Conservation (phyloP, 768 basidiomycete species). For the Lactarius hatsudake region DNA sequence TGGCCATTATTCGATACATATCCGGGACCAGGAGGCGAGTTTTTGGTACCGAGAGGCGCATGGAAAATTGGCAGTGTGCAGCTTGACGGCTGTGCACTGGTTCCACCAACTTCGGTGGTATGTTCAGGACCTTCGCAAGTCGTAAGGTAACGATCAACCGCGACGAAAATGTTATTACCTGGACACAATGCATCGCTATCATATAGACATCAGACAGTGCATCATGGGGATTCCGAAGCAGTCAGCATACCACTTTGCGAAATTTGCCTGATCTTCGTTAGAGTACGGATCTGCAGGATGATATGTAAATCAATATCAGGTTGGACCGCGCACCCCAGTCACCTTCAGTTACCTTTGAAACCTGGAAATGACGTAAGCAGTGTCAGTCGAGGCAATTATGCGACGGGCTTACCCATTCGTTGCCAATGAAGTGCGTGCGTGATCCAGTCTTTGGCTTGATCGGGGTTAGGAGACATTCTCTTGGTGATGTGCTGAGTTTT, state of each 20-base stretch:
- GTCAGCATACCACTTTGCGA: slow-evolving; percentile 36
- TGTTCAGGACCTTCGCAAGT: slow-evolving; percentile 44
- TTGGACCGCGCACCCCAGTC: neutral
- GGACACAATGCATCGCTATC: slow-evolving; percentile 48
- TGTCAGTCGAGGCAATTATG: too few species aligned
- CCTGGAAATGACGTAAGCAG: too few species aligned
- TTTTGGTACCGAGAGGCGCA: slow-evolving; percentile 33
- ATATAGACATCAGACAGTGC: neutral
- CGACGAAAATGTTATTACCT: slow-evolving; percentile 33
- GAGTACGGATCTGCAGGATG: slow-evolving; percentile 50
- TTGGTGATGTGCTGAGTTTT: too few species aligned
- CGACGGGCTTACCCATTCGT: too few species aligned
- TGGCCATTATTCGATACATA: slow-evolving; percentile 58
- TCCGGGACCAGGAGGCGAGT: slow-evolving; percentile 35
- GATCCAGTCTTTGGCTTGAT: too few species aligned
- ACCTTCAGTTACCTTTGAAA: too few species aligned
- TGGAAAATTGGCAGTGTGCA: slow-evolving; percentile 56
- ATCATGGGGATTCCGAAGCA: slow-evolving; percentile 40
- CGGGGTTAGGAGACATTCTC: too few species aligned
- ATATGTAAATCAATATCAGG: neutral
- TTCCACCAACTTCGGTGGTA: slow-evolving; percentile 34
- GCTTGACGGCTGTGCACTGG: slow-evolving; percentile 46
- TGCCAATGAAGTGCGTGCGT: too few species aligned
- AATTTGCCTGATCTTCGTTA: slow-evolving; percentile 49
- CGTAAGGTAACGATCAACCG: neutral